A percentile compares a stretch with the other conserved stretches of the same genome.
These are phyloP conservation scores for Trapa bicornis DNA, from an alignment of 345 rosid genomes.

Conservation along the genomic window DNA sequence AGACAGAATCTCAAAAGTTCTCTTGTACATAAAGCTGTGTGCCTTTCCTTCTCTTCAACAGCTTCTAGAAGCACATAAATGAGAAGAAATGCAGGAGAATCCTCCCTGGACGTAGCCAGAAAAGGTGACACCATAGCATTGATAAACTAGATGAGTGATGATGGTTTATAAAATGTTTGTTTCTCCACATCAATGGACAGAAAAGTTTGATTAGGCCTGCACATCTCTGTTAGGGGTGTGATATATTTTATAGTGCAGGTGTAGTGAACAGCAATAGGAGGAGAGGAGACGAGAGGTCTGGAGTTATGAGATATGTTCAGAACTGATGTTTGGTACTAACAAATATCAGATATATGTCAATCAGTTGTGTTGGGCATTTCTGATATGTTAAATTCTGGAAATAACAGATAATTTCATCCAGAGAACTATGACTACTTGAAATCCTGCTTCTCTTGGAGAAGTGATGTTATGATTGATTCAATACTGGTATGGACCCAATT, in stretches of 20 bases:
- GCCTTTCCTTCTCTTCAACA: neutral
- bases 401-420: neutral
- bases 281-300: neutral
- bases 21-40: conserved; percentile 3
- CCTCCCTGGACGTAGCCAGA: neutral
- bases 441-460: neutral
- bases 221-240: neutral
- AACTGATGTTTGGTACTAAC: neutral
- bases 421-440: neutral
- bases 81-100: neutral
- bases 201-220: neutral
- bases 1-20: neutral
- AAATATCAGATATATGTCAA: neutral
- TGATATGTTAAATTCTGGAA: neutral
- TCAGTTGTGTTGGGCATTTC: neutral
- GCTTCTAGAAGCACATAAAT: conserved; percentile 5
- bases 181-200: too few relatives aligned
- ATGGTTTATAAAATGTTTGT: neutral
- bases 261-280: neutral
- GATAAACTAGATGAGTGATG: neutral
- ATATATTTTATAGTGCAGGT: neutral
- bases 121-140: neutral
- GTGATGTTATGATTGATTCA: neutral
- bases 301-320: neutral
- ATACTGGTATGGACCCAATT: too few relatives aligned